Evolutionary conservation across 2,329 filamentous ascomycete species (phyloP), one percentile per base, ranked within the genome.

Genomic region (Rachicladosporium sp.): DNA sequence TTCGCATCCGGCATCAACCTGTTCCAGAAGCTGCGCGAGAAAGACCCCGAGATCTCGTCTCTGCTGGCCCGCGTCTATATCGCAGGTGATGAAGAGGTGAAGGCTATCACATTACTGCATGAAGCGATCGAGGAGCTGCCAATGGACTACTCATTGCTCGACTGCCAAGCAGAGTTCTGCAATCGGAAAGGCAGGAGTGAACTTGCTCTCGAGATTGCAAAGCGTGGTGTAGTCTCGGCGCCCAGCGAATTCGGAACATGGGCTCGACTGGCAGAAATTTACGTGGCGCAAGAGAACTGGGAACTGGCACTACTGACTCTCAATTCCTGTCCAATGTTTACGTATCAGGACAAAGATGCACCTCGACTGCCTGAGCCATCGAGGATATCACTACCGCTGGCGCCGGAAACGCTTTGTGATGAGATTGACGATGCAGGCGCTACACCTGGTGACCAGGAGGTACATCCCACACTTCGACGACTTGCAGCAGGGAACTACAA

Each of bases 311-410:
- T 98, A 15, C 79, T 93, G 4, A 96, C 91, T 3, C 72, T 98
- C 38, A 98, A 98, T 65, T 98, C 91, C 11, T 98, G 91, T 61
- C 91, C 91, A 6, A 98, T 98, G 91, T 98, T 98, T 62, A 98
- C 91, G 5, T 96, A 98, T 61, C 91, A 96, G 62, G 91, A 98
- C 63, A 96, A 95, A 62, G 91, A 98, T 59, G 82, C 87, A 4
- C 91, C 91, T 3, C 67, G 91, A 43, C 89, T 96, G 82, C 91
- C 91, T 1, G 87, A 94, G 55, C 88, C 91, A 0, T 81, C 82
- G 52, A 83, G 87, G 41, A 82, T 96, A 32, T 78, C 83, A 50
- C 73, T 98, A 10, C 91, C 91, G 0, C 83, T 89, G 10, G 71
- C 96, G 38, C 74, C 82, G 0, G 91, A 96, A 61, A 93, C 85